Base-by-base conservation (phyloP, 352 stramenopile species). In the Globisporangium cylindrosporum region DNA sequence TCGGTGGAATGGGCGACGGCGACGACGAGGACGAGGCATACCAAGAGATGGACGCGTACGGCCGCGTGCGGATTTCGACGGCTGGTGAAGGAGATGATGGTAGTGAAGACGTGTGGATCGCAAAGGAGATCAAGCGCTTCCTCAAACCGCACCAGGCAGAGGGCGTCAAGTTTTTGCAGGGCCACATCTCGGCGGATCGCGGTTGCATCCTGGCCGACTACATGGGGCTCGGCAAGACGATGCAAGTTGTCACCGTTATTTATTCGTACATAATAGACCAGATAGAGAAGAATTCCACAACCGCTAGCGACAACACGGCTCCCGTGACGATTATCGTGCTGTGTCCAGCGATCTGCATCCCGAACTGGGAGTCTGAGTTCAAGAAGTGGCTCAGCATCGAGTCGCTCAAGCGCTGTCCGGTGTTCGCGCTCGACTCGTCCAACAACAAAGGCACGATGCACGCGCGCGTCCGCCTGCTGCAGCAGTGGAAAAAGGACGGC, bases 341-440 rank as follows among this genome's bases (percentile, higher is more conserved):
- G 27, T 99, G 95, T 66, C 97, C 97, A 3, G 98, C 96, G 38
- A 98, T 96, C 58, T 93, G 98, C 53, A 96, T 99, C 59, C 96
- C 97, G 41, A 99, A 99, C 74, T 99, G 97, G 97, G 86, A 98
- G 68, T 89, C 92, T 66, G 97, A 99, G 82, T 98, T 99, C 70
- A 82, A 96, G 27, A 99, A 99, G 73, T 99, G 97, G 97, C 74
- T 99, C 34, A 85, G 73, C 32, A 27, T 61, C 1, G 81, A 91
- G 48, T 80, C 84, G 34, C 70, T 81, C n/a, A 72, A 68, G 56
- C 74, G 73, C 38, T 92, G 85, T 36, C 81, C 77, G 27, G 68
- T 95, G 24, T 74, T 89, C 24, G 71, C 80, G 49, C 73, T 96
- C 53, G 88, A 95, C 66, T 69, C 84, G 22, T 75, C 71, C 18